Conservation (phyloP, 306 rosid genomes). For the Sphenostylis stenocarpa region DNA sequence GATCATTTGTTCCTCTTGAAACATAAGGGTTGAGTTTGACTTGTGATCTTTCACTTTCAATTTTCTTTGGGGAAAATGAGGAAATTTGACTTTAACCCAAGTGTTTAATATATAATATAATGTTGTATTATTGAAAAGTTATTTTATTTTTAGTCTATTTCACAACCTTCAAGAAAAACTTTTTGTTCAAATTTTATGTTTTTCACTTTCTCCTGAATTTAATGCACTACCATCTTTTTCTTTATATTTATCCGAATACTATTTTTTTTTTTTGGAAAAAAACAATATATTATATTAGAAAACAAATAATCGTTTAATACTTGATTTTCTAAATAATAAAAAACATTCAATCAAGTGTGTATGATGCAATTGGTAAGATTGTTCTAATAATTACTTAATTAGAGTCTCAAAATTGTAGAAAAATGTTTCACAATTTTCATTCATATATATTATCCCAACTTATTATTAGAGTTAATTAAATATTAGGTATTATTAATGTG, state of each 20-base stretch:
- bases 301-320: background rate
- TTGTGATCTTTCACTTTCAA: background rate
- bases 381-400: background rate
- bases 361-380: background rate
- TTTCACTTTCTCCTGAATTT: too few relatives aligned
- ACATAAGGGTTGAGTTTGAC: background rate
- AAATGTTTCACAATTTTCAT: background rate
- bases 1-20: background rate
- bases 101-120: too few relatives aligned
- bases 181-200: too few relatives aligned
- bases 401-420: background rate
- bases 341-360: background rate
- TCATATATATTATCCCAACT: background rate
- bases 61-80: background rate
- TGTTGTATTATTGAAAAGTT: too few relatives aligned
- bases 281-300: too few relatives aligned
- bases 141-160: too few relatives aligned
- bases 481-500: background rate
- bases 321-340: background rate
- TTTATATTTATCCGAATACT: too few relatives aligned
- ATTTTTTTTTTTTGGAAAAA: too few relatives aligned
- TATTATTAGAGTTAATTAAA: background rate
- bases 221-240: too few relatives aligned
- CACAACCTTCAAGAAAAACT: too few relatives aligned
- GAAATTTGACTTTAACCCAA: slow-evolving; percentile 1